Base-by-base conservation (phyloP, 2,329 filamentous ascomycete genomes). In the Helotiales sp. region DNA sequence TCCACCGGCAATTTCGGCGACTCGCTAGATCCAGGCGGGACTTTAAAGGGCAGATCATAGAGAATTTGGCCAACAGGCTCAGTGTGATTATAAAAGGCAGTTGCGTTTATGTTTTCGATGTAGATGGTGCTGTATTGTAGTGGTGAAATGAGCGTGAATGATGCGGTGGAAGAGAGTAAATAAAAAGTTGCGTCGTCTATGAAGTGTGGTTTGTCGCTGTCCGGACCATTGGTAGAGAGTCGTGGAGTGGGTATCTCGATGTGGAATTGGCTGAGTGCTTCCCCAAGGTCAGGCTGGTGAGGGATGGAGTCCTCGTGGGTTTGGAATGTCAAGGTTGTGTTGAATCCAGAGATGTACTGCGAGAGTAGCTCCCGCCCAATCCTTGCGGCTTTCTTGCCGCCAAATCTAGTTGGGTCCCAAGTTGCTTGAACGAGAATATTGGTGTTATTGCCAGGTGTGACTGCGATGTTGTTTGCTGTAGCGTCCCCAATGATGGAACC, bases 181-280 rank as follows among this genome's bases (percentile, higher is more conserved):
- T 98, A 93, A 79, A 99, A 89, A 6, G 90, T 95, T 11, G 94
- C 92, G 73, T 93, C 89, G 76, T 91, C 87, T 73, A 99, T 93
- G 78, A 98, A 97, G 71, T 88, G 88, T 0, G 85, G 80, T 30
- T 80, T 80, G 30, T 77, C 79, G 66, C 77, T 76, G 26, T 78
- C 79, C 58, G 76, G 80, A 26, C 84, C 84, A 17, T 89, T 90
- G 1, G 87, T 79, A 1, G 82, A 82, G 49, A 97, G 80, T 20
- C 83, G 85, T 0, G 95, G 94, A 0, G 93, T 86, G 1, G 89
- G 85, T 22, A 97, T 80, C 1, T 90, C 90, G 61, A 97, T 80
- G 61, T 89, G 86, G 69, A 97, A 86, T 30, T 82, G 84, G 0
- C 91, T 91, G 2, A 98, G 84, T 0, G 91, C 89, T 71, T 89